Base-by-base conservation (phyloP, 2,329 filamentous ascomycete genomes). In the Tolypocladium amazonense region DNA sequence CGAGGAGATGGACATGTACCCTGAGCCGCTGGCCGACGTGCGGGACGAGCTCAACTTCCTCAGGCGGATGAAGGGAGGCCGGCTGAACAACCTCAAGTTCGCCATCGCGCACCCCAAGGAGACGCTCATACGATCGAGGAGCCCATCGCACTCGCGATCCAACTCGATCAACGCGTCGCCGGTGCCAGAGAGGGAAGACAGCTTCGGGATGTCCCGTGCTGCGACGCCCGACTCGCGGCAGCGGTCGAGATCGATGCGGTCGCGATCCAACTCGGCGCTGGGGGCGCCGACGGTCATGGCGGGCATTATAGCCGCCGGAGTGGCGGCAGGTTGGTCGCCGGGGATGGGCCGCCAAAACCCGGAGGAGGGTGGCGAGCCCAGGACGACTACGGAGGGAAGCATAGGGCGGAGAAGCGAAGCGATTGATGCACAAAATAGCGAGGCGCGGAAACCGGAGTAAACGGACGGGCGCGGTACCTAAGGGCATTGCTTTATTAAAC, bases 31-130 rank as follows among this genome's bases (percentile, higher is more conserved):
- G 57, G 81, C 84, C 50, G 89, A 93, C 64, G 85, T 95, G 65
- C 84, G 88, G 47, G 87, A 93, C 68, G 89, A 94, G 71, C 85
- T 95, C 55, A 84, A 86, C 59, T 94, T 91, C 76, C 80, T 94
- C 68, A 89, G 88, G 75, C 86, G 81, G 65, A 82, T 93, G 75
- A 91, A 89, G 75, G 90, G 90, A 65, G 90, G 90, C 45, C 88
- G 90, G 62, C 76, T 95, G 61, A 92, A 91, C 76, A 88, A 88
- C 69, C 78, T 95, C 65, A 90, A 87, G 73, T 93, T 91, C 71
- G 86, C 87, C 61, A 85, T 93, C 63, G 79, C 86, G 69, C 87
- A 93, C 68, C 88, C 89, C 61, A 86, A 85, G 67, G 87, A 92
- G 71, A 83, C 83, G 2, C 82, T 91, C 66, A 77, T 86, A 55